Evolutionary conservation across 1,284 basidiomycete genomes (phyloP).

Genomic region (Ganoderma resinaceum): DNA sequence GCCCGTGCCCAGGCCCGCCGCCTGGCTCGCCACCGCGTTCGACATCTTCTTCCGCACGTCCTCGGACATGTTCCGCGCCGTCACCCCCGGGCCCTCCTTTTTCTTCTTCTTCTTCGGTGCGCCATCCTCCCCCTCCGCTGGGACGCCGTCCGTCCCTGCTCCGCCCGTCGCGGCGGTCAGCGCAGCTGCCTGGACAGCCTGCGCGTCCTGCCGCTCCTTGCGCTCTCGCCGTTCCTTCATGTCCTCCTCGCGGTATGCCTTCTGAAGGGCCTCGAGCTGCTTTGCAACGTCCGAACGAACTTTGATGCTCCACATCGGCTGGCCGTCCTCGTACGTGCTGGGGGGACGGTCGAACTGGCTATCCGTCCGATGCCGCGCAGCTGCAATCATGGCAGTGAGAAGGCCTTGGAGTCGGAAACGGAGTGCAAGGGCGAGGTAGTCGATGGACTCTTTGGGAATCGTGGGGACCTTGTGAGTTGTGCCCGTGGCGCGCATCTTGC

Average conservation of each 20-base stretch:
- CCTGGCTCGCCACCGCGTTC: constrained; percentile 86
- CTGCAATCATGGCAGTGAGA: constrained; percentile 72
- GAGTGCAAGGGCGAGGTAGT: constrained; percentile 81
- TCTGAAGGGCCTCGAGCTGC: constrained; percentile 76
- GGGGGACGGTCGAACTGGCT: constrained; percentile 75
- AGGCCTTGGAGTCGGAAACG: constrained; percentile 78
- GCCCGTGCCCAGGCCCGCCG: constrained; percentile 75
- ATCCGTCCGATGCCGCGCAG: constrained; percentile 73
- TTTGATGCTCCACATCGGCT: constrained; percentile 82
- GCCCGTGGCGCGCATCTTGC: constrained; percentile 69
- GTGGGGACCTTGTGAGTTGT: constrained; percentile 68
- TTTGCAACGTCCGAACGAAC: constrained; percentile 79
- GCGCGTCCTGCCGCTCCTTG: constrained; percentile 75
- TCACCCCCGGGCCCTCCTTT: constrained; percentile 83
- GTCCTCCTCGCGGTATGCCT: constrained; percentile 83
- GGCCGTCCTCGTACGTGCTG: constrained; percentile 64
- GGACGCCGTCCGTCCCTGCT: constrained; percentile 39
- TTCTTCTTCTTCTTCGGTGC: constrained; percentile 83
- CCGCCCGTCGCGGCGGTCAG: constrained; percentile 62
- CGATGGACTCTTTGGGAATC: constrained; percentile 75
- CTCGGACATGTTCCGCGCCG: constrained; percentile 86
- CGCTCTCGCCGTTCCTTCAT: constrained; percentile 73
- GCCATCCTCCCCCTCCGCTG: constrained; percentile 52
- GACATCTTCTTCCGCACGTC: constrained; percentile 90
- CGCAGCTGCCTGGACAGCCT: constrained; percentile 62